These are phyloP conservation scores for Lodderomyces metapsilosis DNA, from an alignment of 1,139 yeast species.

Conservation along the genomic window DNA sequence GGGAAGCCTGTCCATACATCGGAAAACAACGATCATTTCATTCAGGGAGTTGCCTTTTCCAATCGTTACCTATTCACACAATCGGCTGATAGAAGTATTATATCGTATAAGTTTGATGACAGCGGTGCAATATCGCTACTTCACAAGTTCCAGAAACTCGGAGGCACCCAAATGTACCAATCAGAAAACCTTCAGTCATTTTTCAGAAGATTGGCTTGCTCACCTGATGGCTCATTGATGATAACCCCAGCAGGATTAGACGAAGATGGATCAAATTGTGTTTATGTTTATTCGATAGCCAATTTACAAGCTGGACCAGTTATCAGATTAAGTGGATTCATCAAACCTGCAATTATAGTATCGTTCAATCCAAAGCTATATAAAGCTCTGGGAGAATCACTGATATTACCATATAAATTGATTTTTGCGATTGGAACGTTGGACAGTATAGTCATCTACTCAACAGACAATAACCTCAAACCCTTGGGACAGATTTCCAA, in stretches of 20 bases:
- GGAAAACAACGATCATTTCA: slow-evolving; percentile 80
- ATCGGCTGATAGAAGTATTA: slow-evolving; percentile 83
- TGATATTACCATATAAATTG: slow-evolving; percentile 65
- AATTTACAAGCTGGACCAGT: slow-evolving; percentile 70
- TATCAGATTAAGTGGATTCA: slow-evolving; percentile 73
- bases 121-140: slow-evolving; percentile 7
- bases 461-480: slow-evolving; percentile 56
- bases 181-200: slow-evolving; percentile 88
- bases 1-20: slow-evolving; percentile 64
- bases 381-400: slow-evolving; percentile 20
- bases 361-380: slow-evolving; percentile 72
- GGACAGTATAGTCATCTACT: slow-evolving; percentile 80
- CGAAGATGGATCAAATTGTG: slow-evolving; percentile 38
- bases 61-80: slow-evolving; percentile 67
- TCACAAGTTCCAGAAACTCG: slow-evolving; percentile 26
- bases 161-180: slow-evolving; percentile 50
- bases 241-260: slow-evolving; percentile 79
- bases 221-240: slow-evolving; percentile 85
- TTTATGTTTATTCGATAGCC: slow-evolving; percentile 70
- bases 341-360: slow-evolving; percentile 81
- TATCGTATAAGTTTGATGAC: slow-evolving; percentile 42
- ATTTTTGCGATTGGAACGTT: slow-evolving; percentile 92
- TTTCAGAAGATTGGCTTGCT: slow-evolving; percentile 77
- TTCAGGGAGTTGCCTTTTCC: slow-evolving; percentile 68
- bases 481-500: slow-evolving; percentile 78